Evolutionary conservation across 495 filamentous ascomycete species (phyloP), one percentile per base, ranked within the genome.

Genomic region (Penicillium silybi): DNA sequence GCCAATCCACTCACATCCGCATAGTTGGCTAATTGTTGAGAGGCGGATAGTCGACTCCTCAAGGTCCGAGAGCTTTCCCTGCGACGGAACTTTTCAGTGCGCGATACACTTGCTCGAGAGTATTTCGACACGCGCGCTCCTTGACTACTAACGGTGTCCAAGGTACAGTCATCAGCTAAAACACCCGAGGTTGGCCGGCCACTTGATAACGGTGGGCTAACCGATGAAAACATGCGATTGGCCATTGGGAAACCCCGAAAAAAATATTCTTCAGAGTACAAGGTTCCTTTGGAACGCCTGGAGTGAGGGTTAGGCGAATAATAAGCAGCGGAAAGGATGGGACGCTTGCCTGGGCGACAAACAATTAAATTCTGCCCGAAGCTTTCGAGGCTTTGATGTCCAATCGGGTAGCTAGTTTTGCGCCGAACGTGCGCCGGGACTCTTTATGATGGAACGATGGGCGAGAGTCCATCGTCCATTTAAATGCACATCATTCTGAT

Each of bases 91-190:
- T 41, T 55, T 23, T 46, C 52, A 35, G 51, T 42, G 42, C 47
- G 53, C 8, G 46, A 44, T 23, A 52, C 44, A 50, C 44, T 52
- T n/a, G 53, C 11, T 23, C 58, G 45, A 9, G 54, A 41, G 16
- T 46, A 17, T 41, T 61, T 51, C 44, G 49, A 35, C 35, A 46
- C 41, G 44, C 59, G 38, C 44, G 56, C 23, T 8, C 52, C 54
- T 4, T 50, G 59, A 37, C 56, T 65, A 53, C 63, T 66, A 20
- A 51, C 40, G n/a, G 51, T 59, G 41, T 66, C 63, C 16, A 53
- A 41, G 9, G 46, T 55, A 44, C 57, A 55, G 22, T 65, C 63
- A 22, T 67, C 61, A 2, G 49, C 50, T 2, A 52, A 34, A 13
- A 53, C 46, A 1, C 62, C 61, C 0, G 66, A 68, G 8, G 51